Evolutionary conservation across 2,329 filamentous ascomycete genomes (phyloP), one percentile per base, ranked within the genome.

Genomic region (Trichoderma endophyticum): DNA sequence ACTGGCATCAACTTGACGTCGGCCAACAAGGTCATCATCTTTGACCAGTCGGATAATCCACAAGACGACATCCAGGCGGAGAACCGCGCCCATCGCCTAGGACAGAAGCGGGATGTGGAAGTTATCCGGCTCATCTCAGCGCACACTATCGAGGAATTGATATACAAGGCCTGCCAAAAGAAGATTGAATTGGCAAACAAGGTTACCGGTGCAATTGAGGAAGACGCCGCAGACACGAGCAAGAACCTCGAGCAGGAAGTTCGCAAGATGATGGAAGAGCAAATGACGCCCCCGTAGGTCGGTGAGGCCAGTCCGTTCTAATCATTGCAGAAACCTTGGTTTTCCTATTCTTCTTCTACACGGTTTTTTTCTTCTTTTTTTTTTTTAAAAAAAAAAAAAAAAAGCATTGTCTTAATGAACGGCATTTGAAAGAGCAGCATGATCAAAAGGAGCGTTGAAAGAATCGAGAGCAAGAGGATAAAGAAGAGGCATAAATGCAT

Each of bases 11-110:
- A 99, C 81, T 84, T 99, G 70, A 96, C 95, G 8, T 93, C 92
- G 43, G 96, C 96, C 5, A 98, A 98, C 84, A 98, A 98, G 82
- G 95, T 99, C 76, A 90, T 99, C 81, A 96, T 99, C 78, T 98
- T 98, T 80, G 96, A 99, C 81, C 92, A 93, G 74, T 93, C 91
- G n/a, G 97, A 98, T 83, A 99, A 99, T 77, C 96, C 96, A 0
- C 96, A 99, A 79, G 95, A 98, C 76, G 96, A 99, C 79, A 91
- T 97, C n/a, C 96, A 99, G 81, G 96, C 96, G 0, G 96, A 98
- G 84, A 98, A 99, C 80, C 91, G 96, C 21, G 96, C 96, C 0
- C 96, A 99, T 82, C 92, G 96, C 15, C 93, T 99, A 9, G 96
- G 96, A 0, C 96, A 99, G 84, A 95, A 89, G 34, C 87, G 93